Evolutionary conservation across 805 yeast species (phyloP), one percentile per base, ranked within the genome.

Genomic region (Myxozyma melibiosi): DNA sequence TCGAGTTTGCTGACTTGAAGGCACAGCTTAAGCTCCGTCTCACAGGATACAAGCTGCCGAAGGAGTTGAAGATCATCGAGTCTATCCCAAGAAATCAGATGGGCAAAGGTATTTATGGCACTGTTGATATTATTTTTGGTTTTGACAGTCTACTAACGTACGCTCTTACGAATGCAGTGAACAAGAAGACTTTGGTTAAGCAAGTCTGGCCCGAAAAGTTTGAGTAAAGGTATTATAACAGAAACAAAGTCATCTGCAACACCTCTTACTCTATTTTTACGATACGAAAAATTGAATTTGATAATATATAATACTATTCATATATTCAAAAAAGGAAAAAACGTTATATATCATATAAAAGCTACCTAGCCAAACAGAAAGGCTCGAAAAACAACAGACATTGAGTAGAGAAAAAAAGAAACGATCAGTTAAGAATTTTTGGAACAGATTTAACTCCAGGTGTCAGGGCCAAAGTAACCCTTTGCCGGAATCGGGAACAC

Each of bases 41-140:
- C 16, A 61, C 73, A 1, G 70, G 70, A 16, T 70, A 67, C 58
- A 70, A 70, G 60, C 65, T 70, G 20, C 73, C 73, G 13, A 68
- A 67, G 55, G 56, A 61, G 47, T 50, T 70, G 49, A 59, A 62
- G 30, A 53, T 70, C 14, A 68, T 70, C 14, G 70, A 67, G 9
- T 18, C 50, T 37, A 70, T 70, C 52, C 72, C 73, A 4, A 57
- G 73, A 35, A 70, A 70, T 56, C 73, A 70, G 51, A 70, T 70
- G 73, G 73, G 73, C 50, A 70, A 70, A 51, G 72, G 56, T 49
- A 44, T 14, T 8, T n/a, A n/a, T 42, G 18, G 20, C 16, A 25
- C 9, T 27, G 4, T 30, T 25, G 37, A 18, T 28, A n/a, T 7
- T 5, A n/a, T 30, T 43, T 6, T 43, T 28, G 2, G 16, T 1